Evolutionary conservation across 225 moss, liverwort and hornwort genomes (phyloP), one percentile per base, ranked within the genome.

Genomic region (Pseudoscleropodium purum): DNA sequence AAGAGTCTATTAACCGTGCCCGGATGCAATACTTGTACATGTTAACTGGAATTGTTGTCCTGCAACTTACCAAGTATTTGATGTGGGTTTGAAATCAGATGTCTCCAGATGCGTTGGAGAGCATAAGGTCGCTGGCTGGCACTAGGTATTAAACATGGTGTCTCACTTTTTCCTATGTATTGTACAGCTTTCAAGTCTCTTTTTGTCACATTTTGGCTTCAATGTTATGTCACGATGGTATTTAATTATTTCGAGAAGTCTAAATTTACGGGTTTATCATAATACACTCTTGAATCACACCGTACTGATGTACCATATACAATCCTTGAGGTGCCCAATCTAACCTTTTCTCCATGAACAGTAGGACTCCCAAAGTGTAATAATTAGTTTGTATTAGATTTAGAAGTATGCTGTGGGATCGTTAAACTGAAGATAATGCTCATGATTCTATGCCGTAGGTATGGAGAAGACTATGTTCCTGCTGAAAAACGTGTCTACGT

Each of bases 81-180:
- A 61, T 73, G 23, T 91, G 83, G 77, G 45, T 81, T 83, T 92
- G 80, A 76, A 73, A 93, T 82, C 95, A 99, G 99, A 91, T 99
- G 60, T 97, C 99, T 30, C 66, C 86, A 72, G 97, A 97, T 86
- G 95, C 97, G 30, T 91, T 97, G 74, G 94, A 94, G 84, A 93
- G 87, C 89, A 94, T 97, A 72, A 92, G 99, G 91, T 89, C 93
- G 29, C 87, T 99, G 79, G 94, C 93, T 87, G 82, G 90, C 81
- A 63, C 86, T 90, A 95, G 97, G 98, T 99, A 92, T 60, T 25
- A 34, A 36, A 59, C 75, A 75, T 62, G 68, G 14, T 72, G 43
- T 60, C 67, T 54, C 61, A 10, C 29, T 63, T 56, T 47, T 45
- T 27, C 36, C 24, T 45, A 37, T 67, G 23, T 79, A 8, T 33